Conservation (phyloP, 2,329 filamentous ascomycete genomes). For the Chaetomium strumarium region DNA sequence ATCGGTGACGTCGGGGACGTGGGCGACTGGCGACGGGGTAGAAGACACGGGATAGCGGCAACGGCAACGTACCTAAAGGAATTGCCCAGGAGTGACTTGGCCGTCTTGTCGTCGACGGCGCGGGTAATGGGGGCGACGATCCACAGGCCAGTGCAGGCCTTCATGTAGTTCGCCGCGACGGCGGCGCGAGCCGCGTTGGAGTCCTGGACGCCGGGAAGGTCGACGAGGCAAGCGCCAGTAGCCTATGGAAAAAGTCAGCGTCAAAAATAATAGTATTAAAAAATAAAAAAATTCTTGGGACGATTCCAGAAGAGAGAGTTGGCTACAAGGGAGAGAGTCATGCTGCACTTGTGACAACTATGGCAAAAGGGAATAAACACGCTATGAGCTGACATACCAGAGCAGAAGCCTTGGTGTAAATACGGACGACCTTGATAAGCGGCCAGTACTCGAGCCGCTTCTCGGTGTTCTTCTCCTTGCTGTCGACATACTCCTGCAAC, state of each 20-base stretch:
- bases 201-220: slow-evolving; percentile 56
- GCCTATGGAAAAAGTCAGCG: slow-evolving; percentile 11
- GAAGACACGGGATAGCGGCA: not conserved
- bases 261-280: not conserved
- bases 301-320: no score
- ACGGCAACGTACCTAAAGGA: slow-evolving; percentile 39
- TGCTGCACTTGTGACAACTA: no score
- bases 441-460: slow-evolving; percentile 40
- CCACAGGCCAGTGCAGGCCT: slow-evolving; percentile 55
- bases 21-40: not conserved
- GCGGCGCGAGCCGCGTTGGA: slow-evolving; percentile 48
- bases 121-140: slow-evolving; percentile 57
- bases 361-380: not conserved
- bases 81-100: slow-evolving; percentile 49
- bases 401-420: slow-evolving; percentile 34
- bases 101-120: slow-evolving; percentile 54
- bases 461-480: slow-evolving; percentile 41
- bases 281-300: not conserved
- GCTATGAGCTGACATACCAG: slow-evolving; percentile 17
- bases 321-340: no score
- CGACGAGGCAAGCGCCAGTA: slow-evolving; percentile 35
- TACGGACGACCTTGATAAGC: slow-evolving; percentile 46
- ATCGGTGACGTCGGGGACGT: no score
- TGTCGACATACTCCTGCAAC: slow-evolving; percentile 50
- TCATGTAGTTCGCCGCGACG: slow-evolving; percentile 53